Percentiles rank a stretch among this genome's conserved stretches.
phyloP scores from a whole-genome alignment of 1,139 yeast genomes.

The Keqinozyma sinolaborantium region DNA sequence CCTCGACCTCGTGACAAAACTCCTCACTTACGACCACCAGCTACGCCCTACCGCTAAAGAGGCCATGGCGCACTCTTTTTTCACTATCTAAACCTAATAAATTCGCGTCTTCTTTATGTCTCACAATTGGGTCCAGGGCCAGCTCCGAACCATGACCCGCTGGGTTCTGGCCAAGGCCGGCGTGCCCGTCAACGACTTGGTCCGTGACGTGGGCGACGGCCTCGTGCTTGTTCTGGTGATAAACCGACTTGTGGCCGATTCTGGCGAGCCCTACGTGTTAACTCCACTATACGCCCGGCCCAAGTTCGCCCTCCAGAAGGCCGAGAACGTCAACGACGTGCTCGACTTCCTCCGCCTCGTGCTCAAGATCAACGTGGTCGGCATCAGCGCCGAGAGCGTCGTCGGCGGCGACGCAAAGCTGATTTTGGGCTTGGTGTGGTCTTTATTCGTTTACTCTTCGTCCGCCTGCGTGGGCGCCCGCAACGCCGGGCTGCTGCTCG shows the following conservation, averaged over 20 bases:
- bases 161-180: constrained; percentile 42
- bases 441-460: constrained; percentile 51
- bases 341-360: constrained; percentile 52
- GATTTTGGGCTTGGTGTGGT: constrained; percentile 67
- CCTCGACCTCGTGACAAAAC: constrained; percentile 76
- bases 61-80: constrained; percentile 72
- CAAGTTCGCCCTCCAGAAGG: constrained; percentile 52
- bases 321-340: constrained; percentile 59
- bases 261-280: constrained; percentile 20
- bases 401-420: constrained; percentile 61
- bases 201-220: constrained; percentile 37
- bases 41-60: constrained; percentile 92
- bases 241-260: constrained; percentile 23
- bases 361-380: constrained; percentile 48
- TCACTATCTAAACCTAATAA: constrained; percentile 22
- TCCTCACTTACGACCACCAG: constrained; percentile 90
- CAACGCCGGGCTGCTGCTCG: constrained; percentile 32
- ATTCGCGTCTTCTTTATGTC: no score
- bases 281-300: constrained; percentile 45
- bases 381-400: constrained; percentile 67
- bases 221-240: constrained; percentile 33
- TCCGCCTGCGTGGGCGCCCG: constrained; percentile 22
- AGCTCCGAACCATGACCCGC: constrained; percentile 43
- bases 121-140: constrained; percentile 41
- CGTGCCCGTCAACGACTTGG: constrained; percentile 20